Conservation (phyloP, 2,329 filamentous ascomycete genomes). For the Xylariaceae sp. region DNA sequence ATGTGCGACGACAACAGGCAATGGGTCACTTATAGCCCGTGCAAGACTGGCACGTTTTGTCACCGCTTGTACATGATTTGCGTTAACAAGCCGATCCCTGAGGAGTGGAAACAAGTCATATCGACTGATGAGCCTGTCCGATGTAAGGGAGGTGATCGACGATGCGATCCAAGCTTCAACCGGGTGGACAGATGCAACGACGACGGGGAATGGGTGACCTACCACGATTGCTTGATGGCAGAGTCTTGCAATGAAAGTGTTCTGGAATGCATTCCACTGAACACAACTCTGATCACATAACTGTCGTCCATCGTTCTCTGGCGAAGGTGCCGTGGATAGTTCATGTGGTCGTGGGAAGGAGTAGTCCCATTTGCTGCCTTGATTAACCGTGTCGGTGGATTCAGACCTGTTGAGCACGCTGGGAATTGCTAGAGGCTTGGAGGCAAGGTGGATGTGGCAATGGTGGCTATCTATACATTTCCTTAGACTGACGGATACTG, state of each 20-base stretch:
- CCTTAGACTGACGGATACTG: neutral
- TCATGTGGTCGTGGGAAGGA: neutral
- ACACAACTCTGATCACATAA: neutral
- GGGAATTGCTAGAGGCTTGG: too few relatives aligned
- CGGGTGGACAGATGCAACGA: constrained; percentile 24
- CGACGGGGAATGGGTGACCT: constrained; percentile 19
- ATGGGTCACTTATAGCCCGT: constrained; percentile 16
- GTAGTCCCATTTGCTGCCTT: too few relatives aligned
- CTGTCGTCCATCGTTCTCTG: neutral
- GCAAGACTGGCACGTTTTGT: constrained; percentile 8
- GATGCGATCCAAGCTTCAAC: constrained; percentile 15
- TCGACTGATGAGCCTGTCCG: too few relatives aligned
- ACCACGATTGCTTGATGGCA: constrained; percentile 24
- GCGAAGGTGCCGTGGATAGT: neutral
- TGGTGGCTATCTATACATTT: neutral
- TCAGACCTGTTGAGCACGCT: too few relatives aligned
- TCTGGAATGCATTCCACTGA: constrained; percentile 18
- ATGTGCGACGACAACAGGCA: constrained; percentile 18
- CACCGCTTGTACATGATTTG: constrained; percentile 22
- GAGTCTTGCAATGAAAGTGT: constrained; percentile 7
- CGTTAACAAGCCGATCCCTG: neutral
- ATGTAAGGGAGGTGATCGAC: constrained; percentile 24
- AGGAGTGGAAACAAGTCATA: neutral
- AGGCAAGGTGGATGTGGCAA: too few relatives aligned
- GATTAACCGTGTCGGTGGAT: too few relatives aligned